Conservation (phyloP, 2,329 filamentous ascomycete species). For the Aspergillus sp. region DNA sequence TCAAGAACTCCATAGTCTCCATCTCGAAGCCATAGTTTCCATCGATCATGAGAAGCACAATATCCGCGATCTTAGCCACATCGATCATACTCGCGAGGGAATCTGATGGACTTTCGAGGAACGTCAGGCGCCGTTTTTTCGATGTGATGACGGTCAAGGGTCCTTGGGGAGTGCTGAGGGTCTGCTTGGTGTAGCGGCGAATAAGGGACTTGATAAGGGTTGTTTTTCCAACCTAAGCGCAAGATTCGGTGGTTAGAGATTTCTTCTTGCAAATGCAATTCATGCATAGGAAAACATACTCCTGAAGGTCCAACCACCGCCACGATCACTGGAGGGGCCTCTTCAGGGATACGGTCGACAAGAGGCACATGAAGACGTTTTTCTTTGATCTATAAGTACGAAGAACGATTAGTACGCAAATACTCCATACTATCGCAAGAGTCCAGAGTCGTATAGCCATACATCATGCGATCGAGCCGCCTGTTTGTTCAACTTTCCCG, state of each 20-base stretch:
- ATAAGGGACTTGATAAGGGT: conserved; percentile 92
- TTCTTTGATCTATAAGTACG: conserved; percentile 68
- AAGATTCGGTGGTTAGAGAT: conserved; percentile 2
- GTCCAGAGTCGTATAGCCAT: conserved; percentile 13
- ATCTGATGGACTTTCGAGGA: conserved; percentile 91
- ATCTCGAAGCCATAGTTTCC: conserved; percentile 99
- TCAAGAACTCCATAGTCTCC: conserved; percentile 99
- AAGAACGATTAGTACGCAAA: conserved; percentile 10
- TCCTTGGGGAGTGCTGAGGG: conserved; percentile 78
- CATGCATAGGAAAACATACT: conserved; percentile 42
- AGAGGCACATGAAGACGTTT: conserved; percentile 93
- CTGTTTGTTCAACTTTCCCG: conserved; percentile 70
- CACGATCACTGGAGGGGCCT: conserved; percentile 87
- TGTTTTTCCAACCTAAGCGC: conserved; percentile 65
- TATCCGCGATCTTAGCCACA: conserved; percentile 93
- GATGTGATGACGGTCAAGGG: conserved; percentile 95
- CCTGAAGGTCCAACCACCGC: conserved; percentile 91
- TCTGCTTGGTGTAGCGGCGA: conserved; percentile 91
- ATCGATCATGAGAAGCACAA: conserved; percentile 95
- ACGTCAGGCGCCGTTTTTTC: conserved; percentile 89
- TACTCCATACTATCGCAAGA: neutral
- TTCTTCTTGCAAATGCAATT: conserved; percentile 2
- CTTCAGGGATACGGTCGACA: conserved; percentile 90
- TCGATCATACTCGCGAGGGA: conserved; percentile 96
- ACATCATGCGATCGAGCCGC: conserved; percentile 51